These are phyloP conservation scores for Phoma sp. DNA, from an alignment of 2,329 filamentous ascomycete species.

Conservation along the genomic window DNA sequence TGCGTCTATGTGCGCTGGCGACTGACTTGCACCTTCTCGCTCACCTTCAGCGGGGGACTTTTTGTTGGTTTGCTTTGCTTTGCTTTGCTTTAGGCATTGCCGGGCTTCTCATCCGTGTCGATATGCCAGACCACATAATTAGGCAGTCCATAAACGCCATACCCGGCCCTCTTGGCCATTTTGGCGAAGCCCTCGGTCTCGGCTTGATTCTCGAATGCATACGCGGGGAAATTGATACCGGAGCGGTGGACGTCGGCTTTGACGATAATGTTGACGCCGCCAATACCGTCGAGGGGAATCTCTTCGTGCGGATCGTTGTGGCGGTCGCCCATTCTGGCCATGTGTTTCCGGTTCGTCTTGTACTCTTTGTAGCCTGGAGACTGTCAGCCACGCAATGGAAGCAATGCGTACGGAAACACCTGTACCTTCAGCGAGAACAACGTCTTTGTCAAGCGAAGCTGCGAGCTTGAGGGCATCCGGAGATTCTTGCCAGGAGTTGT, in stretches of 20 bases:
- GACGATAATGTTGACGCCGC: slow-evolving; percentile 95
- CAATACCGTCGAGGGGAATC: slow-evolving; percentile 91
- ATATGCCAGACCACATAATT: slow-evolving; percentile 99
- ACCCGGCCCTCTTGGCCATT: slow-evolving; percentile 96
- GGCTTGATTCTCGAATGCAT: slow-evolving; percentile 97
- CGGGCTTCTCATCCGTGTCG: slow-evolving; percentile 92
- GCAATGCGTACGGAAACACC: not conserved
- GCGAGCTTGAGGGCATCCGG: slow-evolving; percentile 79
- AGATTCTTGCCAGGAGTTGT: slow-evolving; percentile 98
- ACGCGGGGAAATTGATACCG: slow-evolving; percentile 96
- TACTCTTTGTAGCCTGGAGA: slow-evolving; percentile 89
- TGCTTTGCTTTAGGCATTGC: slow-evolving; percentile 61
- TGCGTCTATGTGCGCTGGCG: not conserved
- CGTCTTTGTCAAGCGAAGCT: slow-evolving; percentile 75
- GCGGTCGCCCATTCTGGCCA: slow-evolving; percentile 92
- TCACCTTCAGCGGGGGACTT: no score
- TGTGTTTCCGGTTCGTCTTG: slow-evolving; percentile 86
- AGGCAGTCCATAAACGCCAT: slow-evolving; percentile 87
- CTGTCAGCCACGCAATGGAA: not conserved
- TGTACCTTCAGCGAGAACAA: slow-evolving; percentile 84
- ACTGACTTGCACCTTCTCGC: no score
- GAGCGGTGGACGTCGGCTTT: slow-evolving; percentile 97
- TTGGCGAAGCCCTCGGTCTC: slow-evolving; percentile 99
- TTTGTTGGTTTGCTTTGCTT: no score
- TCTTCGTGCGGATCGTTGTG: slow-evolving; percentile 89